Percentiles rank a stretch among this genome's conserved stretches.
Evolutionary conservation across 805 yeast genomes (phyloP).

Genomic region (Pichia manshurica): DNA sequence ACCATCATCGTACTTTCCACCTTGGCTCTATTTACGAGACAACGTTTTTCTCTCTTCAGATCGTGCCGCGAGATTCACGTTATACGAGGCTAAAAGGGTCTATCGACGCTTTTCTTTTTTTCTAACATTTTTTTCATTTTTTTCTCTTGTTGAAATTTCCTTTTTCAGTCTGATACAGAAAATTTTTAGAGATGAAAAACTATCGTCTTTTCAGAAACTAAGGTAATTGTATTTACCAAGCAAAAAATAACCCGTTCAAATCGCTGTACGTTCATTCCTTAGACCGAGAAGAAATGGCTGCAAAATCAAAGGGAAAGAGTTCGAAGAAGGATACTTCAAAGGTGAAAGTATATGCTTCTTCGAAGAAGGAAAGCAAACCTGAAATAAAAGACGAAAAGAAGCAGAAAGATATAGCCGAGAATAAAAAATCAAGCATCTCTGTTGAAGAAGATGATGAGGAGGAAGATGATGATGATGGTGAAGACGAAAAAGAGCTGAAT

Average conservation of each 20-base stretch:
- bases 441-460: slow-evolving; percentile 24
- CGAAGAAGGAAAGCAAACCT: slow-evolving; percentile 34
- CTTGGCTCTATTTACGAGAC: neutral
- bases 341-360: slow-evolving; percentile 26
- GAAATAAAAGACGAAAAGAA: slow-evolving; percentile 21
- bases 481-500: slow-evolving; percentile 31
- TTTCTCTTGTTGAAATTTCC: neutral
- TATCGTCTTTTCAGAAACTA: too few relatives aligned
- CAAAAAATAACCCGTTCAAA: too few relatives aligned
- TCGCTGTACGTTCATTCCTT: neutral
- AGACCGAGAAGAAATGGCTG: slow-evolving; percentile 4
- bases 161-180: slow-evolving; percentile 5
- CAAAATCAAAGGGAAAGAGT: slow-evolving; percentile 5
- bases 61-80: neutral
- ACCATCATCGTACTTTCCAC: too few relatives aligned
- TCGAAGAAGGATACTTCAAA: slow-evolving; percentile 43
- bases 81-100: neutral
- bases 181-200: slow-evolving; percentile 5
- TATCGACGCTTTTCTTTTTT: neutral
- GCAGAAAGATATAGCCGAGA: slow-evolving; percentile 29
- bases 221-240: too few relatives aligned
- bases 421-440: slow-evolving; percentile 23
- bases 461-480: slow-evolving; percentile 32
- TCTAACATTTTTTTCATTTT: neutral
- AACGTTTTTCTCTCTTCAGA: neutral